phyloP scores from a whole-genome alignment of 257 asterid species.

The Scutellaria minor region DNA sequence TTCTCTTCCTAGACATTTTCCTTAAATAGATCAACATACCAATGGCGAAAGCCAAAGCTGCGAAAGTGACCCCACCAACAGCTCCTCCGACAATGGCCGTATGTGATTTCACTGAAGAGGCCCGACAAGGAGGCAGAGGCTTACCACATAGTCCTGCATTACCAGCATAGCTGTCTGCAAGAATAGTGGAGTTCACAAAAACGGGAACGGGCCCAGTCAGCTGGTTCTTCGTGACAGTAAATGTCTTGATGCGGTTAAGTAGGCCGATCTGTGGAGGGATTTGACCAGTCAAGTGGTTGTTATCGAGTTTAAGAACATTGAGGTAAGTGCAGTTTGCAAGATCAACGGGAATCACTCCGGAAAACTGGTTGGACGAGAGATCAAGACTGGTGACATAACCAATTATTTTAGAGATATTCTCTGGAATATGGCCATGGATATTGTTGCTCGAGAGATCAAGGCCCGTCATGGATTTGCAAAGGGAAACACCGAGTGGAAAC shows the following conservation, averaged over 20 bases:
- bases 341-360: conserved; percentile 66
- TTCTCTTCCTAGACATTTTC: conserved; percentile 47
- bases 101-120: conserved; percentile 27
- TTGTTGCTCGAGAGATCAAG: conserved; percentile 77
- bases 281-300: conserved; percentile 58
- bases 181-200: conserved; percentile 32
- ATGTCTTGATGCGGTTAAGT: conserved; percentile 43
- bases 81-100: conserved; percentile 45
- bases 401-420: conserved; percentile 52
- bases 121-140: conserved; percentile 44
- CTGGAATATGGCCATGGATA: conserved; percentile 60
- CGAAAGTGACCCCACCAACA: conserved; percentile 47
- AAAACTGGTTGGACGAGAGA: conserved; percentile 73
- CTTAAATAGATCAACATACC: conserved; percentile 43
- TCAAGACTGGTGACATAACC: conserved; percentile 52
- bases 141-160: conserved; percentile 53
- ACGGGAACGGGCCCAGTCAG: conserved; percentile 45
- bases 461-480: conserved; percentile 71
- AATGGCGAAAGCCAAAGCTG: conserved; percentile 39
- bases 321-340: conserved; percentile 62
- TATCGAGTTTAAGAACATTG: conserved; percentile 58
- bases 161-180: conserved; percentile 37
- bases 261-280: conserved; percentile 50
- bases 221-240: conserved; percentile 45
- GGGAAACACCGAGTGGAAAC: conserved; percentile 65